Evolutionary conservation across 2,329 filamentous ascomycete species (phyloP), one percentile per base, ranked within the genome.

Genomic region (Venturia nashicola): DNA sequence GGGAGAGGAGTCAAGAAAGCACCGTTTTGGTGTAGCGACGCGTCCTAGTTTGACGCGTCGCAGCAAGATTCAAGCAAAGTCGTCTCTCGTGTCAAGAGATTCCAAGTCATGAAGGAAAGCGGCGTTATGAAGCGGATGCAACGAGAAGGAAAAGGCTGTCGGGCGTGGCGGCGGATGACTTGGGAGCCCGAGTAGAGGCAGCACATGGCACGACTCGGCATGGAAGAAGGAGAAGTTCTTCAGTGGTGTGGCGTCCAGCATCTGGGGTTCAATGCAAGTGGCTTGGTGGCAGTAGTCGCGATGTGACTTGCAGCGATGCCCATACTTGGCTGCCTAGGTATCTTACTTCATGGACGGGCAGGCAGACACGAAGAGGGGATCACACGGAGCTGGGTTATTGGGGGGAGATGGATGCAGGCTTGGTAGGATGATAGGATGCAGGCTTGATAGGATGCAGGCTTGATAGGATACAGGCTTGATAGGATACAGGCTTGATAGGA

Each of bases 191-290:
- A 36, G 36, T 8, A 36, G 16, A 34, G 7, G 6, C 51, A 39
- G 32, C 51, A 57, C 32, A 32, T 57, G 51, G 51, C 51, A 57
- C 51, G 51, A 57, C 32, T 57, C 51, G 51, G 51, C 51, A 57
- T 57, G 32, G 51, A 57, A 57, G 51, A 7, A n/a, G 51, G 51
- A 57, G 27, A 7, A 34, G 46, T 14, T 36, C n/a, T 36, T 57
- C 51, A 57, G 51, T 57, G 8, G 23, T 57, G 51, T 57, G 51
- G 51, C 51, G 51, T 36, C 51, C 27, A 57, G 46, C 46, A 51
- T 36, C 27, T 36, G 14, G 51, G 51, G 39, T 57, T 57, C 51
- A 36, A 36, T 20, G 32, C 9, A 57, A 7, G 32, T n/a, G 32
- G 51, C 39, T 18, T 57, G n/a, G n/a, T n/a, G n/a, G n/a, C n/a